A percentile compares a stretch with the other conserved stretches of the same genome.
Conservation (phyloP, 768 basidiomycete species). For the Boletellus sp. region DNA sequence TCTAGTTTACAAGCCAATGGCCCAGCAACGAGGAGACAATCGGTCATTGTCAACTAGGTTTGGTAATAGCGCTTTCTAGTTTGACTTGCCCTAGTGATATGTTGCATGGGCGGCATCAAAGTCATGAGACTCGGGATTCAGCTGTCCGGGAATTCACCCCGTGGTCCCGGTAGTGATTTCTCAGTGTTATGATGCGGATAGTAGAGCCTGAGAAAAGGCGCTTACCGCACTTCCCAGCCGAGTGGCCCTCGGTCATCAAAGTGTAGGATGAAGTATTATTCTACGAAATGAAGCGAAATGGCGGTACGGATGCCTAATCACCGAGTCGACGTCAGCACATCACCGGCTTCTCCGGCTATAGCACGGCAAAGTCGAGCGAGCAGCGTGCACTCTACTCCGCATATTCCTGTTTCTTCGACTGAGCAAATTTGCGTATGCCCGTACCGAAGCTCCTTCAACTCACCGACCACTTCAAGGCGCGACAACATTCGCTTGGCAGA, state of each 20-base stretch:
- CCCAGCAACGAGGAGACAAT: background rate
- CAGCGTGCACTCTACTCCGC: slow-evolving; percentile 12
- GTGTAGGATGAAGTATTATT: slow-evolving; percentile 17
- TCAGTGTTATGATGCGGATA: background rate
- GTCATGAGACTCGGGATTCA: background rate
- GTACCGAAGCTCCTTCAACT: background rate
- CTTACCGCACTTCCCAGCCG: slow-evolving; percentile 12
- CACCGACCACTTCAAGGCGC: slow-evolving; percentile 11
- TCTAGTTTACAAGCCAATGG: slow-evolving; percentile 2
- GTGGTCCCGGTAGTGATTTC: too few relatives aligned
- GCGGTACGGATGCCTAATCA: slow-evolving; percentile 1
- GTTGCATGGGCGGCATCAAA: background rate
- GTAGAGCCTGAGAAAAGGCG: background rate
- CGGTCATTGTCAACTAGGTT: background rate
- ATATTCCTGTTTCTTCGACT: slow-evolving; percentile 3
- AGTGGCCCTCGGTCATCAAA: slow-evolving; percentile 1
- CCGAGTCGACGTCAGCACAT: too few relatives aligned
- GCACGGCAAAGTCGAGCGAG: background rate
- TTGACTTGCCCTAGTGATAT: slow-evolving; percentile 11
- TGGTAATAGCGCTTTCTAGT: background rate
- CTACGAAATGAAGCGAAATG: slow-evolving; percentile 12
- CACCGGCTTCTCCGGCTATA: too few relatives aligned
- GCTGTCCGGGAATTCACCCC: background rate
- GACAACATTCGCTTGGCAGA: slow-evolving; percentile 6
- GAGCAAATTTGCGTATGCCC: background rate